Conservation (phyloP, 805 yeast species). For the Monosporozyma servazzii region DNA sequence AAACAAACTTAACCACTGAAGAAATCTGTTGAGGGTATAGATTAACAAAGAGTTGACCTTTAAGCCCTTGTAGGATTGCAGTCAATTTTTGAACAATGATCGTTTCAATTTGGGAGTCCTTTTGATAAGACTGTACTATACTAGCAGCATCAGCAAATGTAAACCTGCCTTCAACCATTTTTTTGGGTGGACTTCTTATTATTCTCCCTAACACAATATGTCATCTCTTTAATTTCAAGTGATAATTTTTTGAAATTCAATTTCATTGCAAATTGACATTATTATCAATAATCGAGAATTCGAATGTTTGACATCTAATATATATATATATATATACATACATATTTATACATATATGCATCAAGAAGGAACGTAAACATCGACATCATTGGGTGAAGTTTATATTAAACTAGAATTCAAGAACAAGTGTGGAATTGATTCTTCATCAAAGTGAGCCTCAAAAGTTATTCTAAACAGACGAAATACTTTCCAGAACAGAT, state of each 20-base stretch:
- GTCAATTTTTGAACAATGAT: conserved; percentile 45
- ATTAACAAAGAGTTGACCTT: conserved; percentile 57
- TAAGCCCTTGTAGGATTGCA: conserved; percentile 45
- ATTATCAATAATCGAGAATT: neutral
- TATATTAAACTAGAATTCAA: no score
- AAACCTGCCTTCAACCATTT: conserved; percentile 13
- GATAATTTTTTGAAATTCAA: neutral
- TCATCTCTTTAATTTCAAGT: neutral
- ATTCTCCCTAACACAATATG: neutral
- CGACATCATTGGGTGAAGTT: no score
- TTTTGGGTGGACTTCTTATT: neutral
- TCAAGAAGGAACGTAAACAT: no score
- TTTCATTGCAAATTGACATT: neutral
- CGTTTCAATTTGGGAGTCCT: conserved; percentile 66
- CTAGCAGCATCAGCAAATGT: conserved; percentile 85
- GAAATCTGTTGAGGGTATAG: conserved; percentile 54
- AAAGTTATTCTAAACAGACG: neutral
- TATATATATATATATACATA: no score
- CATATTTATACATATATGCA: no score
- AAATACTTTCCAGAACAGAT: neutral
- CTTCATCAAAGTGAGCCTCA: neutral
- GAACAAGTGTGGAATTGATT: neutral
- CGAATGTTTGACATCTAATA: neutral
- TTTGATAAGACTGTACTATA: conserved; percentile 85
- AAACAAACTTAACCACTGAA: conserved; percentile 47